Evolutionary conservation across 176 grass and related monocot species (phyloP).

Genomic region (Aegilops speltoides): DNA sequence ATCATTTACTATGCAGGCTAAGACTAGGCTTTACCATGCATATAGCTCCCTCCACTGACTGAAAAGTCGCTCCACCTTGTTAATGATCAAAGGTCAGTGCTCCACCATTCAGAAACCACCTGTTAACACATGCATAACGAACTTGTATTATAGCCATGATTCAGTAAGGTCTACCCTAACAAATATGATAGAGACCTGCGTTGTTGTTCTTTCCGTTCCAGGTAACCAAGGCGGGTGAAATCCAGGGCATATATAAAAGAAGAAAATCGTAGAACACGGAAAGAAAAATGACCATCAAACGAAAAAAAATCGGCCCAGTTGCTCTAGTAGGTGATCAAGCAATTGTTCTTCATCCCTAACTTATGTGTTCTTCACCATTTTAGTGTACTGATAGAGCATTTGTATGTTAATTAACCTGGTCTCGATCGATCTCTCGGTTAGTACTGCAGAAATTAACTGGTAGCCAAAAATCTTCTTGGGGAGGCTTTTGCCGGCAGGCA

Average conservation of each 20-base stretch:
- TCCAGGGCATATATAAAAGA: not conserved
- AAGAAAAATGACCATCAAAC: no score
- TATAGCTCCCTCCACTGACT: conserved; percentile 38
- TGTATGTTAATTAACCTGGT: no score
- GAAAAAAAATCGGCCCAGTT: not conserved
- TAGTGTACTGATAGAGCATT: not conserved
- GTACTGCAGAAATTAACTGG: no score
- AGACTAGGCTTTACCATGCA: conserved; percentile 28
- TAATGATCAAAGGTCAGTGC: conserved; percentile 34
- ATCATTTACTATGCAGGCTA: conserved; percentile 42
- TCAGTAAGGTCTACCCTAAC: conserved; percentile 29
- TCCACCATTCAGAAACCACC: conserved; percentile 22
- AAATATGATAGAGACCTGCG: no score
- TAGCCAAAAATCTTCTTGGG: no score
- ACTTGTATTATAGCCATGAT: conserved; percentile 36
- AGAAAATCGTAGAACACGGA: no score
- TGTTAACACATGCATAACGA: conserved; percentile 38
- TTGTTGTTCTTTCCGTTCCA: not conserved
- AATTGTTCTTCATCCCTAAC: not conserved
- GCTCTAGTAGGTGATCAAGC: no score
- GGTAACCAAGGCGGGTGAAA: not conserved
- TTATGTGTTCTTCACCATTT: not conserved
- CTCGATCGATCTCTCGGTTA: no score
- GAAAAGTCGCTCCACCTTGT: conserved; percentile 43
- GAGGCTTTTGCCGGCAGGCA: no score